These are phyloP conservation scores for Castanospermum australe DNA, from an alignment of 306 rosid genomes.

Conservation along the genomic window DNA sequence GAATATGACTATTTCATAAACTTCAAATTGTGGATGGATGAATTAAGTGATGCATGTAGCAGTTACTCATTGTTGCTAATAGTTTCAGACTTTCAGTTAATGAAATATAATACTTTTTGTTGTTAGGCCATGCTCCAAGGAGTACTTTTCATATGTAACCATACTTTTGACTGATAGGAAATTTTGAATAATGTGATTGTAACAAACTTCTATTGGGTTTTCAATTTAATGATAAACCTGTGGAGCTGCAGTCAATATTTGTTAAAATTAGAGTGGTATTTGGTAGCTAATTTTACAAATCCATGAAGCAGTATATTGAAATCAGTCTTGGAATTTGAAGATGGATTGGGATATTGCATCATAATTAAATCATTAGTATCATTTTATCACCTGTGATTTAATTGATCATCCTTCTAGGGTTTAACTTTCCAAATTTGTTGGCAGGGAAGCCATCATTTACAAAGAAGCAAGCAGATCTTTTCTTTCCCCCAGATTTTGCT, in stretches of 20 bases:
- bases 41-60: neutral
- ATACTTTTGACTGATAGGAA: neutral
- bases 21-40: conserved; percentile 9
- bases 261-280: neutral
- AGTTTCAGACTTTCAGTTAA: conserved; percentile 14
- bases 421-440: conserved; percentile 29
- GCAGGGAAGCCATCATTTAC: conserved; percentile 95
- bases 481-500: conserved; percentile 98
- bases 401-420: conserved; percentile 9
- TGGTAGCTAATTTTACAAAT: conserved; percentile 17
- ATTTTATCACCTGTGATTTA: conserved; percentile 4
- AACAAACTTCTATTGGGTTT: conserved; percentile 1
- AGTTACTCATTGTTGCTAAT: conserved; percentile 2
- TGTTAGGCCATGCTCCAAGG: conserved; percentile 6
- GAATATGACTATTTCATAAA: neutral
- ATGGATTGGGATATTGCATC: conserved; percentile 1
- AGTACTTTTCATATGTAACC: neutral
- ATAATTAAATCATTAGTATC: conserved; percentile 10
- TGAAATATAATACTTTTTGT: neutral
- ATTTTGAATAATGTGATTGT: neutral
- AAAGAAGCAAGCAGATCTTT: conserved; percentile 97
- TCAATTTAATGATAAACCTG: neutral
- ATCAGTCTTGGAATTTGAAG: neutral
- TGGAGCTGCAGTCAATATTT: neutral
- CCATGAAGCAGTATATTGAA: neutral